Percentiles rank a stretch among this genome's conserved stretches.
These are phyloP conservation scores for Russula brevipes DNA, from an alignment of 768 basidiomycete genomes.

Conservation along the genomic window DNA sequence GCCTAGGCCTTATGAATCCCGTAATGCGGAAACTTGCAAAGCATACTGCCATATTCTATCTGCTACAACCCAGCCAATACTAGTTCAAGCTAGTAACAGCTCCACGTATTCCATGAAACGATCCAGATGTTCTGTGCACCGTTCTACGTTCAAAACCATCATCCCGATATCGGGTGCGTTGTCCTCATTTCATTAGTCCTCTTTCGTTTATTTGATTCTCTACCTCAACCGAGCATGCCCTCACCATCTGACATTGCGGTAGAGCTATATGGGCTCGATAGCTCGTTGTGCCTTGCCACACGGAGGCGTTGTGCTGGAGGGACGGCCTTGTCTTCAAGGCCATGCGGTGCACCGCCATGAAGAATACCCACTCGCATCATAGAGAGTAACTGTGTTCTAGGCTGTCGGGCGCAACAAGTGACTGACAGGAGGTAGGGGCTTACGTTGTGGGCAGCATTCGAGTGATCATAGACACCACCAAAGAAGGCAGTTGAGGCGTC, in stretches of 20 bases:
- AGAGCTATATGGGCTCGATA: slow-evolving; percentile 33
- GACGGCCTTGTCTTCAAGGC: slow-evolving; percentile 42
- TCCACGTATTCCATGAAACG: too few species aligned
- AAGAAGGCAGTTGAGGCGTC: slow-evolving; percentile 94
- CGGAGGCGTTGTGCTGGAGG: slow-evolving; percentile 47
- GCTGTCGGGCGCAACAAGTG: slow-evolving; percentile 1
- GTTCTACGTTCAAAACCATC: neutral
- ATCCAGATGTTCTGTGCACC: too few species aligned
- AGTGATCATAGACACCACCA: slow-evolving; percentile 86
- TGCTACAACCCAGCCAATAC: too few species aligned
- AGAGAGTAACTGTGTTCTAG: slow-evolving; percentile 39
- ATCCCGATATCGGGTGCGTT: neutral
- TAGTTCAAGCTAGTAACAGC: too few species aligned
- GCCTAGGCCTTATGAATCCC: too few species aligned
- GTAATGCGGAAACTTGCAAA: too few species aligned
- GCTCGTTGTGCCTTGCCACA: slow-evolving; percentile 38
- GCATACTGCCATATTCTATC: too few species aligned
- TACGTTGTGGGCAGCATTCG: slow-evolving; percentile 83
- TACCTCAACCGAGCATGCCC: slow-evolving; percentile 33
- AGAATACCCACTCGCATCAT: slow-evolving; percentile 60
- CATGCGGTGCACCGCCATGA: slow-evolving; percentile 50
- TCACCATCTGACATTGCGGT: slow-evolving; percentile 35
- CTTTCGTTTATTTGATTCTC: neutral
- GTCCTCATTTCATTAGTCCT: neutral
- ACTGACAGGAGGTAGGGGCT: slow-evolving; percentile 27